A percentile compares a stretch with the other conserved stretches of the same genome.
Evolutionary conservation across 148 eudicot genomes (phyloP).

Genomic region (Linanthus parryae): DNA sequence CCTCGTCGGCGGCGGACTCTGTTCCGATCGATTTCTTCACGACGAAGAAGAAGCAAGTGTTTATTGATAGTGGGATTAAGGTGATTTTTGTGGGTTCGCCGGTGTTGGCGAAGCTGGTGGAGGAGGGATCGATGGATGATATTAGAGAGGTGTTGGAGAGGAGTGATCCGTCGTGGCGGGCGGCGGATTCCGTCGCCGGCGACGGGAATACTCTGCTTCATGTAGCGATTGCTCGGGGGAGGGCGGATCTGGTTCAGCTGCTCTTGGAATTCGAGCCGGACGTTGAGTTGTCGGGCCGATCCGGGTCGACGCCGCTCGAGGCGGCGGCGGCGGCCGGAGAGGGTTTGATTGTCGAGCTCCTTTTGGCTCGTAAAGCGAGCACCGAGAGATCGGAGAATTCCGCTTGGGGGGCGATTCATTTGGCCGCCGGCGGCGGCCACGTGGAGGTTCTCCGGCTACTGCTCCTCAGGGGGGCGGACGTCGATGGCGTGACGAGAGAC

Average conservation of each 20-base stretch:
- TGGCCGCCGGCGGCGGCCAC: slow-evolving; percentile 31
- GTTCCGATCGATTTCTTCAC: slow-evolving; percentile 51
- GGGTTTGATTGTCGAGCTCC: slow-evolving; percentile 37
- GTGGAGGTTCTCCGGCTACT: slow-evolving; percentile 35
- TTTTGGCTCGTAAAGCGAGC: slow-evolving; percentile 30
- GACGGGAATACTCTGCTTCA: slow-evolving; percentile 43
- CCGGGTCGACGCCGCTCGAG: slow-evolving; percentile 39
- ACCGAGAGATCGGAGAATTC: slow-evolving; percentile 29
- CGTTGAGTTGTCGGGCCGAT: slow-evolving; percentile 18
- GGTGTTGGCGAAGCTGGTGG: slow-evolving; percentile 29
- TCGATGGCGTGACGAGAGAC: slow-evolving; percentile 30
- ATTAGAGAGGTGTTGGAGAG: slow-evolving; percentile 43
- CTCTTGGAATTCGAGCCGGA: slow-evolving; percentile 41
- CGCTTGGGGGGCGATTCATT: slow-evolving; percentile 40
- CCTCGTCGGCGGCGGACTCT: slow-evolving; percentile 19
- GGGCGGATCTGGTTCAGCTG: slow-evolving; percentile 40
- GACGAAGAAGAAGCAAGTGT: slow-evolving; percentile 46
- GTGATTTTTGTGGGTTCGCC: slow-evolving; percentile 45
- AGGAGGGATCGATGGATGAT: slow-evolving; percentile 32
- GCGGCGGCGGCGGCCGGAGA: slow-evolving; percentile 39
- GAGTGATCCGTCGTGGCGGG: slow-evolving; percentile 34
- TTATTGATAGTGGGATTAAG: slow-evolving; percentile 34
- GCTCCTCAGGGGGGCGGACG: slow-evolving; percentile 26
- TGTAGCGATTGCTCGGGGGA: slow-evolving; percentile 31
- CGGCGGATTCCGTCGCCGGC: slow-evolving; percentile 30